Percentiles rank a stretch among this genome's conserved stretches.
Conservation (phyloP, 352 stramenopile species). For the Phytophthora cryptogea region DNA sequence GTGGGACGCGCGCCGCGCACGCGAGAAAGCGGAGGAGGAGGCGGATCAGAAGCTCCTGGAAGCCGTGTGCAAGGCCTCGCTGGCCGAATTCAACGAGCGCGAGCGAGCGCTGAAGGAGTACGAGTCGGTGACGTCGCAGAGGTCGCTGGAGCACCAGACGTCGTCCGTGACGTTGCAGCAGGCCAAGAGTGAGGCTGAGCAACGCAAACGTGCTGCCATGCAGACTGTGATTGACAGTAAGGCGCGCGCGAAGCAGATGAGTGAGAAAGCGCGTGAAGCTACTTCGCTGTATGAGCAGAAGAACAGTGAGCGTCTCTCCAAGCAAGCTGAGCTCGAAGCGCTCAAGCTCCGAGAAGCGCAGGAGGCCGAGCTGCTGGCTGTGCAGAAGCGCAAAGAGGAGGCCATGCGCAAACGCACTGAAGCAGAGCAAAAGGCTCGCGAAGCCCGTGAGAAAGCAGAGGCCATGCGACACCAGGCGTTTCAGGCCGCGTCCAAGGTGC, state of each 20-base stretch:
- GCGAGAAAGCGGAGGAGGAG: conserved; percentile 57
- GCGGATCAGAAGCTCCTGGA: conserved; percentile 79
- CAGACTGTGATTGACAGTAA: conserved; percentile 82
- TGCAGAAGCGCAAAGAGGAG: conserved; percentile 68
- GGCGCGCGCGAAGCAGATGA: conserved; percentile 57
- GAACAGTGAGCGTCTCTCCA: conserved; percentile 56
- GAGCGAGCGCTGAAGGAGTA: conserved; percentile 65
- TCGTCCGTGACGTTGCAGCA: conserved; percentile 44
- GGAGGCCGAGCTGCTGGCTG: conserved; percentile 42
- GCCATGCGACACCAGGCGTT: conserved; percentile 67
- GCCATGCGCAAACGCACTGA: conserved; percentile 66
- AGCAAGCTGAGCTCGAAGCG: conserved; percentile 52
- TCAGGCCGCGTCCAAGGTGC: conserved; percentile 68
- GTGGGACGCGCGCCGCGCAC: conserved; percentile 63
- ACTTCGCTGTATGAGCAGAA: conserved; percentile 66
- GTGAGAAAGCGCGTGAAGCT: conserved; percentile 61
- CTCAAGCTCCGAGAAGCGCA: conserved; percentile 47
- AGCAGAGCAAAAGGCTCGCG: conserved; percentile 64
- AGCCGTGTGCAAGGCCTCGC: conserved; percentile 75
- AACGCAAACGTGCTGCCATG: conserved; percentile 70
- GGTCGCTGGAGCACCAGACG: conserved; percentile 32
- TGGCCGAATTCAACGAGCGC: conserved; percentile 75
- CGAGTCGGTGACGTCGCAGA: conserved; percentile 43
- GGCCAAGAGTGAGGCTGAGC: conserved; percentile 50
- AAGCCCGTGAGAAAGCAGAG: conserved; percentile 62